Base-by-base conservation (phyloP, 257 asterid genomes). In the Haberlea rhodopensis region DNA sequence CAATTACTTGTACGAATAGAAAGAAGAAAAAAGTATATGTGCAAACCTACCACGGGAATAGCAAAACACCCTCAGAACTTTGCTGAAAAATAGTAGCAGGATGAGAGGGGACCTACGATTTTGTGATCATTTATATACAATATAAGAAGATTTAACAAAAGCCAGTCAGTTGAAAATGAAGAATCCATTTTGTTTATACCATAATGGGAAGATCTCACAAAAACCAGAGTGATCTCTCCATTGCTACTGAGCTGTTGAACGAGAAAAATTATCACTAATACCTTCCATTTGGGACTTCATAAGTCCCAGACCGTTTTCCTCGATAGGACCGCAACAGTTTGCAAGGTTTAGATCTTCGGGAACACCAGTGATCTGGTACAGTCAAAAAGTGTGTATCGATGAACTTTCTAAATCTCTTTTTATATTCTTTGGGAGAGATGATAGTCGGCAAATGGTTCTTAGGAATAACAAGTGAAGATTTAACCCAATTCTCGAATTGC, bases 401-500 rank as follows among this genome's bases (percentile, higher is more conserved):
- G 80, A 79, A 90, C 80, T 78, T 88, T 70, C 96, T 78, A 57
- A 89, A 89, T 59, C 96, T 70, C 73, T 80, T 89, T 65, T 85
- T 89, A 78, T 91, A 91, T 75, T 91, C 98, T 56, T 62, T 81
- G 0, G 98, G 98, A 54, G 98, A 91, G 72, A 89, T 57, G 20
- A 91, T 75, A 28, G 98, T 91, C 3, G 98, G 98, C 77, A 71
- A 64, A 71, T 72, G 86, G 79, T 91, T 91, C 72, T 65, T 91
- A 57, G 96, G 90, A 34, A 88, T 86, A 13, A 91, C 95, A 16
- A 91, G 95, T 1, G 98, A 91, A 34, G 96, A 80, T 49, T 91
- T 91, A 66, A 89, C 98, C 96, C 95, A 91, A 71, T 72, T 85
- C 79, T 91, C 98, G 8, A 91, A 82, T 60, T 89, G 96, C 77